A percentile compares a stretch with the other conserved stretches of the same genome.
phyloP scores from a whole-genome alignment of 306 rosid species.

The Spatholobus suberectus region DNA sequence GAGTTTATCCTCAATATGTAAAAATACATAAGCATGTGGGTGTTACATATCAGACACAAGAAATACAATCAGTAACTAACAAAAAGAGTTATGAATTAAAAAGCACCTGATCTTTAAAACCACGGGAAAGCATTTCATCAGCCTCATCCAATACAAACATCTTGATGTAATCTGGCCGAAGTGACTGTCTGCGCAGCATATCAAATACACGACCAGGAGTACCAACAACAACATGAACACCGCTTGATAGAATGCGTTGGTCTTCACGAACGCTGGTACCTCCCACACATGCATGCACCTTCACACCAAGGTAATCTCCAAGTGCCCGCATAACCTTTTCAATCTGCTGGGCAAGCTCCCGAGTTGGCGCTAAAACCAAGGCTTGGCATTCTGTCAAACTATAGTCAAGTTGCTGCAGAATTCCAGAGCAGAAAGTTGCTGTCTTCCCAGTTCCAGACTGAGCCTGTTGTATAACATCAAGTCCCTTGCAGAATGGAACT shows the following conservation, averaged over 20 bases:
- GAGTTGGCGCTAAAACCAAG: slow-evolving; percentile 82
- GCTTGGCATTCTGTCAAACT: slow-evolving; percentile 75
- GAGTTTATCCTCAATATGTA: neutral
- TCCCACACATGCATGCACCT: slow-evolving; percentile 88
- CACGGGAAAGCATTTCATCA: slow-evolving; percentile 90
- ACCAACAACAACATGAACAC: slow-evolving; percentile 88
- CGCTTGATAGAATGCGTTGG: slow-evolving; percentile 77
- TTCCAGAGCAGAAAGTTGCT: slow-evolving; percentile 84
- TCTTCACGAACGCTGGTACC: slow-evolving; percentile 86
- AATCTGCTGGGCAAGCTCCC: slow-evolving; percentile 92
- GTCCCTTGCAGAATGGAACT: slow-evolving; percentile 84
- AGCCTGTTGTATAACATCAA: slow-evolving; percentile 88
- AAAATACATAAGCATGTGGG: neutral
- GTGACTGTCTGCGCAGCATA: slow-evolving; percentile 83
- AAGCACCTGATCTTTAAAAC: slow-evolving; percentile 84
- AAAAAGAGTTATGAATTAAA: neutral
- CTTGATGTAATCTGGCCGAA: slow-evolving; percentile 71
- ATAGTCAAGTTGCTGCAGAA: slow-evolving; percentile 84
- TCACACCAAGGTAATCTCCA: slow-evolving; percentile 86
- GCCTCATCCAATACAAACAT: slow-evolving; percentile 93
- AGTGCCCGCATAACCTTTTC: slow-evolving; percentile 94
- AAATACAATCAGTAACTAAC: neutral
- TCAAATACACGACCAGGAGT: slow-evolving; percentile 92
- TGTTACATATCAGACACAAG: neutral
- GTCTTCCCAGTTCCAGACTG: slow-evolving; percentile 94